Evolutionary conservation across 306 rosid species (phyloP), one percentile per base, ranked within the genome.

Genomic region (Cicer judaicum): DNA sequence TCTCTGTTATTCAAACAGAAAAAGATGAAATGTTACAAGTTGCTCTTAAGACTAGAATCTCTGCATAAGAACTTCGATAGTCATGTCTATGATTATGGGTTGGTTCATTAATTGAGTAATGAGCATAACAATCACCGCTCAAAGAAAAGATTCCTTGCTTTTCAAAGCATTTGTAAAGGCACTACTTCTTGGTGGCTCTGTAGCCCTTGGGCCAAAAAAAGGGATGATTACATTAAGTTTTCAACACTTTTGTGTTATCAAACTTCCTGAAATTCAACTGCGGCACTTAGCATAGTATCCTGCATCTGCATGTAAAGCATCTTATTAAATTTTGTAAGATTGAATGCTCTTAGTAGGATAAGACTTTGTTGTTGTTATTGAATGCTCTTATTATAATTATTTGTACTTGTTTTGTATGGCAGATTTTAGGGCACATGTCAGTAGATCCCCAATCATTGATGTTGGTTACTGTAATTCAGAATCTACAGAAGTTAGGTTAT

Each of bases 401-500:
- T 9, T 29, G 76, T 74, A 53, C 11, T 81, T 70, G 50, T 63
- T 85, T 84, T 46, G 62, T 49, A 54, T 88, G 66, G 74, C 91
- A 94, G 99, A 78, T 94, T 66, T 79, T 90, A 56, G 96, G 96
- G 76, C 80, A 87, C 85, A 84, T 86, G 95, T 85, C 72, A 76
- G 88, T 82, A 68, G 88, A 89, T 86, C 89, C 95, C 59, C 92
- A 83, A 38, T 82, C 97, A 38, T 39, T 94, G 86, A 86, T 88
- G 97, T 72, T 94, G 89, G 59, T 90, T 79, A 90, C 97, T 13
- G 83, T 87, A 71, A 79, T 89, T 77, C 92, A 78, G 86, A 90
- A 86, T 77, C 80, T 94, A 29, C 89, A 89, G 84, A 91, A 85
- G 70, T 87, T 94, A 78, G 99, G 99, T 68, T 94, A 94, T 83